These are phyloP conservation scores for Scheffersomyces lignicola DNA, from an alignment of 1,139 yeast species.

Conservation along the genomic window DNA sequence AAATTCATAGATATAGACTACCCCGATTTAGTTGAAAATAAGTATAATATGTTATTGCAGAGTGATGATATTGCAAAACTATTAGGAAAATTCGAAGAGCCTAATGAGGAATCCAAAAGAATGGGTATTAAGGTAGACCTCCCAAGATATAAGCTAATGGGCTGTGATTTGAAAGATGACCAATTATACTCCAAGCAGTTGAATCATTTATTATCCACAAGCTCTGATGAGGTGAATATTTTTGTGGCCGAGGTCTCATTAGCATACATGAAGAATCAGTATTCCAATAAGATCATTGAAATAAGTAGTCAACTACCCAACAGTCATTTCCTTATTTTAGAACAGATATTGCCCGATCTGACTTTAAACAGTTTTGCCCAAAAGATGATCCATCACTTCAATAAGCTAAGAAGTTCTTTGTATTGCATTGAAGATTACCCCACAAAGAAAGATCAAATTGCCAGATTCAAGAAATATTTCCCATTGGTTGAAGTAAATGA, in stretches of 20 bases:
- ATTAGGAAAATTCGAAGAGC: slow-evolving; percentile 34
- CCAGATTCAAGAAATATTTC: slow-evolving; percentile 51
- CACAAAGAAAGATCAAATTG: slow-evolving; percentile 45
- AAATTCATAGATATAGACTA: slow-evolving; percentile 73
- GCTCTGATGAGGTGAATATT: slow-evolving; percentile 41
- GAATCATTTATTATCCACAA: slow-evolving; percentile 16
- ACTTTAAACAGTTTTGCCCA: slow-evolving; percentile 64
- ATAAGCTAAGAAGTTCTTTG: slow-evolving; percentile 66
- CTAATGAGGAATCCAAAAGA: slow-evolving; percentile 7
- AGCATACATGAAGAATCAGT: slow-evolving; percentile 72
- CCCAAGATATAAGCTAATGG: slow-evolving; percentile 55
- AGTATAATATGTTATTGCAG: slow-evolving; percentile 50
- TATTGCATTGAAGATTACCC: slow-evolving; percentile 67
- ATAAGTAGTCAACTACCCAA: slow-evolving; percentile 47
- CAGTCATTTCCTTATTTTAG: slow-evolving; percentile 66
- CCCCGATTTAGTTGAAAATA: slow-evolving; percentile 61
- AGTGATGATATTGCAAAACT: slow-evolving; percentile 49
- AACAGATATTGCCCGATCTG: slow-evolving; percentile 72
- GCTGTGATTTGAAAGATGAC: slow-evolving; percentile 66
- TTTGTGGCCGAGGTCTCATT: slow-evolving; percentile 83
- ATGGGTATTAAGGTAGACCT: slow-evolving; percentile 41
- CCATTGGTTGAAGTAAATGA: slow-evolving; percentile 52
- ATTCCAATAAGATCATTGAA: slow-evolving; percentile 65
- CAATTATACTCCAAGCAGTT: slow-evolving; percentile 41
- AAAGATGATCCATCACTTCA: slow-evolving; percentile 74